These are phyloP conservation scores for Salvia rosmarinus DNA, from an alignment of 257 asterid genomes.

Conservation along the genomic window DNA sequence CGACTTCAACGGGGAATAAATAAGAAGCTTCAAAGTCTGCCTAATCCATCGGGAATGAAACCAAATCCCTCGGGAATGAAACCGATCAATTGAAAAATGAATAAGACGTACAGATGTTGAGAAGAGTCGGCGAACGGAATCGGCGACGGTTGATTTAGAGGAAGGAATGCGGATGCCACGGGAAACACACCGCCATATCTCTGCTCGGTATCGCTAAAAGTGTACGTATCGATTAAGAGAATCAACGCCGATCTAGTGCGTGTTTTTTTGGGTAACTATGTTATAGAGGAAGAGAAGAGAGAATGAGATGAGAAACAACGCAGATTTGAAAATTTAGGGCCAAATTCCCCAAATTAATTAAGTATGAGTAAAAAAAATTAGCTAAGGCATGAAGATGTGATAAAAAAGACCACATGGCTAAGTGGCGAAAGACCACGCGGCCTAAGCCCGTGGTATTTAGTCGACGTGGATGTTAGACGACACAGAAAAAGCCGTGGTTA, in stretches of 20 bases:
- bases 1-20: neutral
- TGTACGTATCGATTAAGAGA: conserved; percentile 17
- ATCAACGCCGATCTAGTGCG: conserved; percentile 31
- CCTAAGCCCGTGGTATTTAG: no score
- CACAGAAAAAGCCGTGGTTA: no score
- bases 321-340: no score
- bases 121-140: conserved; percentile 63
- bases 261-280: neutral
- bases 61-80: conserved; percentile 24
- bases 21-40: neutral
- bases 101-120: conserved; percentile 61
- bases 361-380: no score
- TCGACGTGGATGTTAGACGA: no score
- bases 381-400: no score
- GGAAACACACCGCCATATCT: conserved; percentile 96
- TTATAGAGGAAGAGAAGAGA: neutral
- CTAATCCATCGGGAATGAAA: conserved; percentile 20
- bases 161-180: conserved; percentile 74
- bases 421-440: no score
- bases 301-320: neutral
- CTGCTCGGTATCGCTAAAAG: conserved; percentile 8
- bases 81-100: conserved; percentile 2
- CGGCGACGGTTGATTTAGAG: conserved; percentile 56
- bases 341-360: no score
- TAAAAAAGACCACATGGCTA: no score